Evolutionary conservation across 2,329 filamentous ascomycete genomes (phyloP).

Genomic region (Penicillium digitatum): DNA sequence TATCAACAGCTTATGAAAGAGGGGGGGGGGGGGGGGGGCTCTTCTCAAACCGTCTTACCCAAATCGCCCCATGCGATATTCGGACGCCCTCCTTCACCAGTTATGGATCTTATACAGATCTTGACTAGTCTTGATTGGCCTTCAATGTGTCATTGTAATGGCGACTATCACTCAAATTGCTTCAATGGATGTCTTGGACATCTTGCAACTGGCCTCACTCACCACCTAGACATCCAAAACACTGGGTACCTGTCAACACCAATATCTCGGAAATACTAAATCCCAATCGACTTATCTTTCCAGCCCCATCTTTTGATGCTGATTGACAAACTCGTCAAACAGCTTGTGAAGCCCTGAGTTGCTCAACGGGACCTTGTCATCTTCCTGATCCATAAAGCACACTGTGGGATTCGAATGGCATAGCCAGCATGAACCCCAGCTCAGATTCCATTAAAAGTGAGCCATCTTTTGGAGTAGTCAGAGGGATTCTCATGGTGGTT

Average conservation of each 20-base stretch:
- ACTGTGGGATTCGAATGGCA: conserved; percentile 22
- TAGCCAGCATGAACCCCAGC: conserved; percentile 18
- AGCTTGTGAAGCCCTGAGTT: conserved; percentile 18
- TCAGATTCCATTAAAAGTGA: conserved; percentile 19
- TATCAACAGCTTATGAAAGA: conserved; percentile 1
- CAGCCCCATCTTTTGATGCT: conserved; percentile 16
- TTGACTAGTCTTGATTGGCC: background rate
- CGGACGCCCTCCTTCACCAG: background rate
- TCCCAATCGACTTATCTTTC: background rate
- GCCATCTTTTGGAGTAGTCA: background rate
- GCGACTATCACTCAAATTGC: background rate
- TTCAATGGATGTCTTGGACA: background rate
- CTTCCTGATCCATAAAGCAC: conserved; percentile 21
- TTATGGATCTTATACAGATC: background rate
- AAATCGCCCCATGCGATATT: background rate
- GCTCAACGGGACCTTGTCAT: conserved; percentile 20
- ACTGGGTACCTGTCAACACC: background rate
- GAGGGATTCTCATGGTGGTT: background rate
- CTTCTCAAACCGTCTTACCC: background rate
- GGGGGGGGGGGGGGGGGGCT: background rate
- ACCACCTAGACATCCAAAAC: background rate
- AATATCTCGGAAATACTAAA: background rate
- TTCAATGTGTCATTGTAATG: background rate
- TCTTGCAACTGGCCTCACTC: background rate
- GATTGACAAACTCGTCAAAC: conserved; percentile 19